Conservation (phyloP, 2,329 filamentous ascomycete genomes). For the Diaporthe aspalathi region DNA sequence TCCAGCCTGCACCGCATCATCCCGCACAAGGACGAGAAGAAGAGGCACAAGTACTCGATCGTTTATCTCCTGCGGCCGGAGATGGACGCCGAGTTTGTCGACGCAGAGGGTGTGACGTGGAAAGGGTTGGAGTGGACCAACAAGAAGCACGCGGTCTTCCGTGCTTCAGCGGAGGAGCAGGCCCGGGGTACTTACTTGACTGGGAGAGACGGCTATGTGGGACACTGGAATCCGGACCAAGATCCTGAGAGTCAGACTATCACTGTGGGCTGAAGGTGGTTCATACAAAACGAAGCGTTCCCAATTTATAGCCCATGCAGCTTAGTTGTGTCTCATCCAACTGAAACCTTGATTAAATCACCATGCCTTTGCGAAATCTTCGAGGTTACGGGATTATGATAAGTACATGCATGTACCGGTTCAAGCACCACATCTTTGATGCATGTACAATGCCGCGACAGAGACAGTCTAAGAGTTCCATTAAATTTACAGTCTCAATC, state of each 20-base stretch:
- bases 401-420: too few species aligned
- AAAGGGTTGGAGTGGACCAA: slow-evolving; percentile 21
- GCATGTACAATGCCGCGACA: too few species aligned
- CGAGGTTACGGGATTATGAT: too few species aligned
- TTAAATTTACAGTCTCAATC: too few species aligned
- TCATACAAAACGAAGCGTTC: background rate
- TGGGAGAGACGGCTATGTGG: slow-evolving; percentile 17
- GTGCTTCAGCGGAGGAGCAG: slow-evolving; percentile 14
- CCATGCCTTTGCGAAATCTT: too few species aligned
- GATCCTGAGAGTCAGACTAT: slow-evolving; percentile 4
- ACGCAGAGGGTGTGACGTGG: slow-evolving; percentile 1
- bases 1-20: slow-evolving; percentile 24
- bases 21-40: slow-evolving; percentile 3
- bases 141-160: slow-evolving; percentile 21
- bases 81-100: slow-evolving; percentile 15
- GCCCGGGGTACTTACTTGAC: slow-evolving; percentile 10
- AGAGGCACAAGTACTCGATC: slow-evolving; percentile 18
- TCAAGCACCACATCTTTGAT: too few species aligned
- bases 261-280: background rate
- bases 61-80: background rate
- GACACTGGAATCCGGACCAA: slow-evolving; percentile 11
- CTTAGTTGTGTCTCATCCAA: too few species aligned
- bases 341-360: too few species aligned
- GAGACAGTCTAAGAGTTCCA: too few species aligned
- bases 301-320: too few species aligned